Evolutionary conservation across 1,284 basidiomycete species (phyloP).

Genomic region (Cryptococcus jaspeensis): DNA sequence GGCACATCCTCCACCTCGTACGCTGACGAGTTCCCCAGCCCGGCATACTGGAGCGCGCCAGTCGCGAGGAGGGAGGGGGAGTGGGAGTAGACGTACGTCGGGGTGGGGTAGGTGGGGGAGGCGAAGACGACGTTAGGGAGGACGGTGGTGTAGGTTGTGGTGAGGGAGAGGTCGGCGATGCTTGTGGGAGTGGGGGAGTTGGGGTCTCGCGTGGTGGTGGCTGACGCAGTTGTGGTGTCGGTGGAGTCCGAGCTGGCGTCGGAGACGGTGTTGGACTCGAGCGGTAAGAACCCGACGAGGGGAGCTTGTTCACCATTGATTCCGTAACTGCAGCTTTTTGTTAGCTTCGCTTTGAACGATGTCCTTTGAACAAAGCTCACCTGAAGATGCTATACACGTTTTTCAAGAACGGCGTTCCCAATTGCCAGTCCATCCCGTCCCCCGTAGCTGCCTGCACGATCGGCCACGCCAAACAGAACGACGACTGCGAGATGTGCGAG

Average conservation of each 20-base stretch:
- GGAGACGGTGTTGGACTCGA: constrained; percentile 17
- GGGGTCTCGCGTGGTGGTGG: constrained; percentile 14
- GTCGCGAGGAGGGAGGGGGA: constrained; percentile 43
- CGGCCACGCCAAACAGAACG: constrained; percentile 79
- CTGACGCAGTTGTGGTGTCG: not conserved
- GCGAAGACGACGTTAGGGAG: constrained; percentile 73
- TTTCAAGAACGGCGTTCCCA: constrained; percentile 76
- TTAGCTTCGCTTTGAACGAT: too few species aligned
- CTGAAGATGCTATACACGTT: constrained; percentile 81
- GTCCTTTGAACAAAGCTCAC: constrained; percentile 49
- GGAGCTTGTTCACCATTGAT: constrained; percentile 43
- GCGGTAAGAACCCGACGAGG: constrained; percentile 43
- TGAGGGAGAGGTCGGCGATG: constrained; percentile 55
- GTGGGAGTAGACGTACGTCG: constrained; percentile 65
- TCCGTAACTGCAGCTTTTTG: constrained; percentile 34
- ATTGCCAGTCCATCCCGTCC: constrained; percentile 83
- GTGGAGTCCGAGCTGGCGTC: constrained; percentile 4
- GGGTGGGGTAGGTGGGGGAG: constrained; percentile 65
- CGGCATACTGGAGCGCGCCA: constrained; percentile 49
- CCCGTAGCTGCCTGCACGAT: constrained; percentile 62
- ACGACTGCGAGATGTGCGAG: constrained; percentile 65
- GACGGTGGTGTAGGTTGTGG: constrained; percentile 65
- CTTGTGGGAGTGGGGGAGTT: constrained; percentile 26
- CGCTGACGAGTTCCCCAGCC: constrained; percentile 31
- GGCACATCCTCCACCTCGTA: constrained; percentile 26